Percentiles rank a stretch among this genome's conserved stretches.
phyloP scores from a whole-genome alignment of 805 yeast genomes.

The Ascoidea rubescens region DNA sequence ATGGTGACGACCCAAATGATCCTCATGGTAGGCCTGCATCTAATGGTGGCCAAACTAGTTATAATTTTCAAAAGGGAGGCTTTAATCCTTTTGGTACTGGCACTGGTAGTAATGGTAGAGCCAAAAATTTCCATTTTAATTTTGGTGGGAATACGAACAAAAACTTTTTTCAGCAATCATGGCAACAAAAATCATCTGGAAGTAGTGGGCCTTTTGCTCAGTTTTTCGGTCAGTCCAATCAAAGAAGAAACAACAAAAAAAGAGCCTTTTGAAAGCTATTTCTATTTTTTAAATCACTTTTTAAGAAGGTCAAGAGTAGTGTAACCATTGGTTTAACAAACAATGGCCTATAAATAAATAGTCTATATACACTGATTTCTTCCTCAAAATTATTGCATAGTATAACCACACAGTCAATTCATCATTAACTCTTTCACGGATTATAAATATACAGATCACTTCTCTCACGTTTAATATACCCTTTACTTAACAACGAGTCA shows the following conservation, averaged over 20 bases:
- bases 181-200: neutral
- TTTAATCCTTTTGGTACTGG: neutral
- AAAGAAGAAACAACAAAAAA: too few relatives aligned
- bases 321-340: too few relatives aligned
- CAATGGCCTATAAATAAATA: too few relatives aligned
- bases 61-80: neutral
- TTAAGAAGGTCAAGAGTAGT: too few relatives aligned
- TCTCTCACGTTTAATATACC: neutral
- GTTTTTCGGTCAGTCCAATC: neutral
- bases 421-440: neutral
- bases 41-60: neutral
- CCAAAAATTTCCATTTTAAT: neutral
- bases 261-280: neutral
- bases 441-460: neutral
- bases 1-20: slow-evolving; percentile 40
- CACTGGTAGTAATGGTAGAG: neutral
- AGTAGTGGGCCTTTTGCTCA: neutral
- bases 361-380: too few relatives aligned
- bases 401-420: neutral
- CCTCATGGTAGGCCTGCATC: slow-evolving; percentile 11
- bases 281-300: too few relatives aligned
- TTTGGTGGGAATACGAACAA: neutral
- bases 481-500: neutral
- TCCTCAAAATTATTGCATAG: too few relatives aligned
- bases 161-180: neutral